These are phyloP conservation scores for Metschnikowia noctiluminum DNA, from an alignment of 805 yeast genomes.

Conservation along the genomic window DNA sequence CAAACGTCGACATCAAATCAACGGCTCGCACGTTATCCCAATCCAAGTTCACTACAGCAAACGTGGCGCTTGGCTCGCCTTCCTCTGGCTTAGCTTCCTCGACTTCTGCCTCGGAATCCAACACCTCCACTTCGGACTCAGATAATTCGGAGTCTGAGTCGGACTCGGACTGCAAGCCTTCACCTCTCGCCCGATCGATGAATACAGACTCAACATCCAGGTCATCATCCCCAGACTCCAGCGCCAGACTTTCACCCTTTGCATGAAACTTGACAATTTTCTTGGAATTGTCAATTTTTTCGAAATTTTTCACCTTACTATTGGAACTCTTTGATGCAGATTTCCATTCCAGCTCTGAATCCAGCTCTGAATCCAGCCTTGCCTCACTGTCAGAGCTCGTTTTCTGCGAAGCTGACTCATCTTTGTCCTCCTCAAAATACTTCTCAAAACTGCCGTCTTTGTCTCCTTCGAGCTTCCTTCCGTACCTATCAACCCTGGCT, in stretches of 20 bases:
- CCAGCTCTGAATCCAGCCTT: conserved; percentile 7
- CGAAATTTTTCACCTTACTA: conserved; percentile 4
- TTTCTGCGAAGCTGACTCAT: conserved; percentile 21
- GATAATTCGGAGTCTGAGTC: conserved; percentile 42
- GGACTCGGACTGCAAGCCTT: conserved; percentile 45
- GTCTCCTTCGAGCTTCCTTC: conserved; percentile 56
- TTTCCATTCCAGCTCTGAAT: conserved; percentile 10
- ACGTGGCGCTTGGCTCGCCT: conserved; percentile 76
- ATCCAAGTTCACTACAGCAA: conserved; percentile 94
- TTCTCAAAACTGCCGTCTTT: conserved; percentile 45
- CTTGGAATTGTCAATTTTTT: conserved; percentile 6
- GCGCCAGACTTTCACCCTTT: conserved; percentile 5
- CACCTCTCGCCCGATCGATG: conserved; percentile 68
- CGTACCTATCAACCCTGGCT: conserved; percentile 80
- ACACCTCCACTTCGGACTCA: conserved; percentile 41
- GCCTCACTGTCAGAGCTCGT: conserved; percentile 19
- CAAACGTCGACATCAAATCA: conserved; percentile 85
- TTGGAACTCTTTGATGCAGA: not conserved
- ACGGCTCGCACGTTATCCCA: conserved; percentile 93
- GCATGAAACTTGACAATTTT: conserved; percentile 8
- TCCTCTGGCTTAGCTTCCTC: conserved; percentile 71
- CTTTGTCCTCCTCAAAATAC: conserved; percentile 52
- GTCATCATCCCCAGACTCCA: conserved; percentile 21
- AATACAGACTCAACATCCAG: conserved; percentile 15
- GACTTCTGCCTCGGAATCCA: conserved; percentile 50